Percentiles rank a stretch among this genome's conserved stretches.
Conservation (phyloP, 176 grass and related monocot species). For the Ampelocalamus luodianensis region DNA sequence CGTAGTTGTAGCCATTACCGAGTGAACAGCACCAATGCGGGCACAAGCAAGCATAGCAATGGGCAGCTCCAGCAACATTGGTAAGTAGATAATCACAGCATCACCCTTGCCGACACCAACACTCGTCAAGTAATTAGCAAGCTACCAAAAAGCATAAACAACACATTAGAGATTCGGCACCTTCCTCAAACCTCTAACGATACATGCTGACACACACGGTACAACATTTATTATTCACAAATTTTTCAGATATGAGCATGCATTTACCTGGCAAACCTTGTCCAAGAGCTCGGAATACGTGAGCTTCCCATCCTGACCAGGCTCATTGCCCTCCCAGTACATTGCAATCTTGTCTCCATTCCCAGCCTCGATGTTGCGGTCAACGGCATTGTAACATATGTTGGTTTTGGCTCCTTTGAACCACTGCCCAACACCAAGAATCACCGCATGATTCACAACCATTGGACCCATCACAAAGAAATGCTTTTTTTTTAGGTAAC, state of each 20-base stretch:
- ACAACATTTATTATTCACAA: neutral
- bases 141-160: constrained; percentile 48
- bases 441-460: constrained; percentile 9
- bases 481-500: neutral
- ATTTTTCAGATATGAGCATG: constrained; percentile 23
- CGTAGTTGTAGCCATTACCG: constrained; percentile 52
- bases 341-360: constrained; percentile 81
- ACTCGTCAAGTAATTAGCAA: constrained; percentile 95
- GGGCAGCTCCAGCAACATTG: constrained; percentile 94
- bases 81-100: constrained; percentile 88
- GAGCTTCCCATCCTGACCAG: constrained; percentile 57
- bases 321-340: constrained; percentile 95
- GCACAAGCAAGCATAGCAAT: constrained; percentile 98
- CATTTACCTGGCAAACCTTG: constrained; percentile 94
- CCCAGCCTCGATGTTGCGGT: constrained; percentile 73
- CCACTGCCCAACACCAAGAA: constrained; percentile 61
- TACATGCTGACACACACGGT: constrained; percentile 35
- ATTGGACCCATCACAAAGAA: neutral
- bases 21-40: constrained; percentile 93
- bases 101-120: constrained; percentile 79
- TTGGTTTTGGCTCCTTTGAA: constrained; percentile 95
- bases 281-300: constrained; percentile 89
- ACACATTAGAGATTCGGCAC: neutral
- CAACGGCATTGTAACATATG: constrained; percentile 93
- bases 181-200: constrained; percentile 20